Evolutionary conservation across 345 rosid genomes (phyloP), one percentile per base, ranked within the genome.

Genomic region (Lenwebbia sp.): DNA sequence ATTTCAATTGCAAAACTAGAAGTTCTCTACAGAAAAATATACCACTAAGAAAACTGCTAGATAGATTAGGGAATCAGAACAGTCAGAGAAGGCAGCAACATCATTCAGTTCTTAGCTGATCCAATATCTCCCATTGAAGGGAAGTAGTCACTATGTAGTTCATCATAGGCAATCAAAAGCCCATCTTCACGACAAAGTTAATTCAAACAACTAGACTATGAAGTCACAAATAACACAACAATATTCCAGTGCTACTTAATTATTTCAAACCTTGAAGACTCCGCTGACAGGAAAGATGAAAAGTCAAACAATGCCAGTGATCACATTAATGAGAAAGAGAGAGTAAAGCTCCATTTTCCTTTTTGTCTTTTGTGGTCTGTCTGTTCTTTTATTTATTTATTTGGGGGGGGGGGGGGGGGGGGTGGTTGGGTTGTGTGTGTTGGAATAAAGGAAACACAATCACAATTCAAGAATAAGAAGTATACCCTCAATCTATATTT

Each of bases 401-500:
- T 23, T 10, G 10, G 26, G 23, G 58, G 2, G 21, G 5, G 21
- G 2, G 10, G 3, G 17, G 15, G 3, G 23, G 22, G 17, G 60
- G 8, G 14, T 5, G 37, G n/a, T n/a, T n/a, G 19, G 0, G 54
- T 52, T 15, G 10, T 82, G 57, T 50, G 57, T 22, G 54, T 49
- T 21, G 47, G 14, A 57, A 56, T 55, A 25, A 28, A 65, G 25
- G 7, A 70, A 33, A 70, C 78, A 70, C 44, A 70, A 19, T 40
- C 78, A 70, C 44, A 70, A 19, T 40, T 70, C 44, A 70, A 70
- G 78, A 70, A 70, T 70, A 70, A 85, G 87, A 10, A 37, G 54
- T 49, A 70, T 87, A 87, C 86, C 85, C 88, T 84, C 56, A 87
- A 37, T 87, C 86, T 83, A 83, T 87, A 87, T 76, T 87, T 83